phyloP scores from a whole-genome alignment of 768 basidiomycete species.

The Strobilomyces dryophilus region DNA sequence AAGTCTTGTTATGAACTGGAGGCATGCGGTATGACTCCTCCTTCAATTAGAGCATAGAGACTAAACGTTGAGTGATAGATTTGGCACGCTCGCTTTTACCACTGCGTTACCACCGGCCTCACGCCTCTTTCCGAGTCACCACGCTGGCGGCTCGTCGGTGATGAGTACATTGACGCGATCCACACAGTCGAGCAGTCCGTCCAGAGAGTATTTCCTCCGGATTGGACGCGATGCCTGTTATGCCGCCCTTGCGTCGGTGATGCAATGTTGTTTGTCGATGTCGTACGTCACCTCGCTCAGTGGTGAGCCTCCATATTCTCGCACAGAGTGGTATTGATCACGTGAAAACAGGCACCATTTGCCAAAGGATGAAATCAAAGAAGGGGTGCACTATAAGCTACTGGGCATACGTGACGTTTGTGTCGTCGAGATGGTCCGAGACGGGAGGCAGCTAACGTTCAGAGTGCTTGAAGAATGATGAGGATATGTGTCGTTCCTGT shows the following conservation, averaged over 20 bases:
- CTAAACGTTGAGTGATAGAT: neutral
- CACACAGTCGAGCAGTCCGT: neutral
- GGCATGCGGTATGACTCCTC: slow-evolving; percentile 3
- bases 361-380: neutral
- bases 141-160: slow-evolving; percentile 4
- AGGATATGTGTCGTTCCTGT: too few species aligned
- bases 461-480: neutral
- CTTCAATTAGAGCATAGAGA: too few species aligned
- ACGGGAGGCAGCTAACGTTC: slow-evolving; percentile 1
- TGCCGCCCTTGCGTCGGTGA: slow-evolving; percentile 1
- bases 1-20: slow-evolving; percentile 1
- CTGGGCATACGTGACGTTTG: neutral
- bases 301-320: neutral
- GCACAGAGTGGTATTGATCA: too few species aligned
- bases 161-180: neutral
- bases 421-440: neutral
- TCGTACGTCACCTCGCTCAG: neutral
- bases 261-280: neutral
- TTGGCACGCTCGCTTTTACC: neutral
- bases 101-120: neutral
- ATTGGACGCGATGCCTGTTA: neutral
- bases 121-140: neutral
- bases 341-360: too few species aligned
- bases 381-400: neutral
- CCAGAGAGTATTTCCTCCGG: too few species aligned